These are phyloP conservation scores for button mushroom (Agaricus bisporus) DNA, from an alignment of 768 basidiomycete genomes.

Conservation along the genomic window DNA sequence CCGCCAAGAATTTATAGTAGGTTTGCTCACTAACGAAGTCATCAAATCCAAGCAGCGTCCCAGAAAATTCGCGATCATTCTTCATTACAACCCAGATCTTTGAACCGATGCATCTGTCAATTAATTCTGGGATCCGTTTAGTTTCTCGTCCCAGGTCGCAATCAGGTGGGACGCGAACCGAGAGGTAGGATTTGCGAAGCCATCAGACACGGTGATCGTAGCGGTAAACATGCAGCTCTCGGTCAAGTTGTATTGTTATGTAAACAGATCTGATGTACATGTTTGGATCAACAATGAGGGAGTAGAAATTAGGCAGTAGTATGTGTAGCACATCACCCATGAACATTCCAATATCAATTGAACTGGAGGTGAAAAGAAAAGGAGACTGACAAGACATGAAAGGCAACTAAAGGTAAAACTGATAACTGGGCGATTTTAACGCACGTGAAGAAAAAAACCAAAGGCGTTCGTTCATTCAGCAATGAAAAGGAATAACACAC, in stretches of 20 bases:
- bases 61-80: slow-evolving; percentile 93
- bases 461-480: slow-evolving; percentile 3
- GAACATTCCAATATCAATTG: neutral
- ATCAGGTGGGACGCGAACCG: slow-evolving; percentile 33
- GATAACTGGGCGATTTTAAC: neutral
- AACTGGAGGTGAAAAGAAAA: neutral
- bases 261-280: slow-evolving; percentile 9
- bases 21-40: slow-evolving; percentile 94
- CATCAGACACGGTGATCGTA: slow-evolving; percentile 37
- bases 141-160: neutral
- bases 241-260: neutral
- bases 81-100: slow-evolving; percentile 99
- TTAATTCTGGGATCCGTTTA: slow-evolving; percentile 57
- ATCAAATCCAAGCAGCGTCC: slow-evolving; percentile 92
- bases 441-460: neutral
- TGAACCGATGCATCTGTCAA: slow-evolving; percentile 96
- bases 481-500: slow-evolving; percentile 1
- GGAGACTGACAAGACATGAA: neutral
- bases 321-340: slow-evolving; percentile 1
- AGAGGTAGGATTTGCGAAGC: slow-evolving; percentile 93
- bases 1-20: neutral
- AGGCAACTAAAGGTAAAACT: slow-evolving; percentile 12
- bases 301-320: slow-evolving; percentile 12
- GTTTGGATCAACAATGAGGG: neutral
- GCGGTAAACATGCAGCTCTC: neutral